Base-by-base conservation (phyloP, 805 yeast genomes). In the Cyberlindnera subsufficiens region DNA sequence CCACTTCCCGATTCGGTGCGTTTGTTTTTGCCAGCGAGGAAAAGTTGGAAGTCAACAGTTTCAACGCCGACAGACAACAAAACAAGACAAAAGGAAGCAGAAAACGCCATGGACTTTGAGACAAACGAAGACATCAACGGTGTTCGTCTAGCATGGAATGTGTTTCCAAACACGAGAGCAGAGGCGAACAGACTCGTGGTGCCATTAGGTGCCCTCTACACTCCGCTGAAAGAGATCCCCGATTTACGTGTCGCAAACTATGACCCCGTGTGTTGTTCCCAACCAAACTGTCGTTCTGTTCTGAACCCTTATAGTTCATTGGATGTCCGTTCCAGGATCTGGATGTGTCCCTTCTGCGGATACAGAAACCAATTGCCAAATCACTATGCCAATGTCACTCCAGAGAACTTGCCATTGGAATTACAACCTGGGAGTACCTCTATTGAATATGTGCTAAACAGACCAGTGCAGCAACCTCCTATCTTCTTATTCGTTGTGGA, bases 141-240 rank as follows among this genome's bases (percentile, higher is more conserved):
- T 38, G 75, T 83, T 33, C 75, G 93, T 54, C 72, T 81, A 59
- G 72, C 90, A 6, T 86, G 93, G 89, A 83, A 81, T 57, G 83
- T 86, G 34, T 82, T 91, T 56, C 99, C 99, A 25, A 80, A 86
- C 34, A 82, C 96, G 32, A 80, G 89, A 53, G 78, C 80, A 34
- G 98, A 93, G 64, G 93, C 96, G 16, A 82, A 82, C 55, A 84
- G 93, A 53, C 84, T 89, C 58, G 95, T 91, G 16, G 90, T 93
- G 29, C 99, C 99, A 11, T 82, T 93, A 31, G 96, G 97, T 34
- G 83, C 96, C 43, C 68, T 93, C 49, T 93, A 89, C 71, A 90
- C 97, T n/a, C 99, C 99, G 8, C 74, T 93, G 54, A 80, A 87
- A 56, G 78, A 78, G 44, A 77, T 86, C 52, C 84, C 82, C 46